These are phyloP conservation scores for Fusarium concolor DNA, from an alignment of 2,329 filamentous ascomycete species.

Conservation along the genomic window DNA sequence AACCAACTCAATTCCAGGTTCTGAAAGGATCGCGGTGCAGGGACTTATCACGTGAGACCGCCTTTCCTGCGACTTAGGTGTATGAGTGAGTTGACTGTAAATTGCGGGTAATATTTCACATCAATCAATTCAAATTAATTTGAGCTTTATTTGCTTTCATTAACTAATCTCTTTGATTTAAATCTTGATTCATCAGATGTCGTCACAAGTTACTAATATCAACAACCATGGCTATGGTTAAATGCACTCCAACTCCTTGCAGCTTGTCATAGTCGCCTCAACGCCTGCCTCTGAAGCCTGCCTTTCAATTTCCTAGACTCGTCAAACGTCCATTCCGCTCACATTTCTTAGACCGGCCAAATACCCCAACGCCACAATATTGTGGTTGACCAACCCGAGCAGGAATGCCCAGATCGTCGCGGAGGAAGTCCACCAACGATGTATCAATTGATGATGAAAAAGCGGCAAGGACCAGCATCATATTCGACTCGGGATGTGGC, in stretches of 20 bases:
- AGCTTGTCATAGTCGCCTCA: not conserved
- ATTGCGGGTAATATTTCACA: not conserved
- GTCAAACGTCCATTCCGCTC: constrained; percentile 41
- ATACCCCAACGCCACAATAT: constrained; percentile 40
- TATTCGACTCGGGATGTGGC: constrained; percentile 62
- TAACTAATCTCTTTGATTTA: not conserved
- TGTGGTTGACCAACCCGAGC: constrained; percentile 40
- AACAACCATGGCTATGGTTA: not conserved
- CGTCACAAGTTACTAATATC: constrained; percentile 2
- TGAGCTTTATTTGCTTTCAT: no score
- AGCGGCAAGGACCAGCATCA: constrained; percentile 68
- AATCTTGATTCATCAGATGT: constrained; percentile 10
- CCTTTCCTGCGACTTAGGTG: not conserved
- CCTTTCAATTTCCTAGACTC: constrained; percentile 15
- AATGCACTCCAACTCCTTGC: no score
- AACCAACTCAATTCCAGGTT: constrained; percentile 1
- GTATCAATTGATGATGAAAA: constrained; percentile 70
- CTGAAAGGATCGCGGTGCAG: constrained; percentile 3
- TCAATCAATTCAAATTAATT: not conserved
- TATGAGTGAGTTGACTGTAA: not conserved
- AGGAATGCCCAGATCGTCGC: constrained; percentile 45
- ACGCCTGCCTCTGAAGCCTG: not conserved
- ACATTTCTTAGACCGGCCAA: constrained; percentile 42
- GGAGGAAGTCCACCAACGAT: constrained; percentile 65
- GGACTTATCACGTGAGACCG: constrained; percentile 35